Conservation (phyloP, 2,329 filamentous ascomycete species). For the Torrubiellomyces zombiae region DNA sequence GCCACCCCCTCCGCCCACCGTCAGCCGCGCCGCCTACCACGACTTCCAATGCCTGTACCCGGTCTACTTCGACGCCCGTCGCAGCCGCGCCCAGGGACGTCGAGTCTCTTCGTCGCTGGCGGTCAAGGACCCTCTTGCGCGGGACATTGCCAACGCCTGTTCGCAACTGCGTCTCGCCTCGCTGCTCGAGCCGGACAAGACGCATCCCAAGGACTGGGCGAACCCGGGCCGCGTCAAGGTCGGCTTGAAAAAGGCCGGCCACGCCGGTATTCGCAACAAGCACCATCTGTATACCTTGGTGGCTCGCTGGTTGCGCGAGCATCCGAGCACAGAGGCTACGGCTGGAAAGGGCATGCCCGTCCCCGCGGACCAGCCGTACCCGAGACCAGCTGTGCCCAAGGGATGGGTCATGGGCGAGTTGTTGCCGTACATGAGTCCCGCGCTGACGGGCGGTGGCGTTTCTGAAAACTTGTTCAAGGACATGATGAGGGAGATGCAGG, state of each 20-base stretch:
- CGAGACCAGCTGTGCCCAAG: slow-evolving; percentile 57
- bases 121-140: slow-evolving; percentile 70
- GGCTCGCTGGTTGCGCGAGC: slow-evolving; percentile 53
- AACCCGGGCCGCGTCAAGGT: slow-evolving; percentile 87
- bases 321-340: slow-evolving; percentile 58
- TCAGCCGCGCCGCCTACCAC: slow-evolving; percentile 44
- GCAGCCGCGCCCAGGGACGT: slow-evolving; percentile 62
- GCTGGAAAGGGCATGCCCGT: slow-evolving; percentile 61
- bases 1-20: slow-evolving; percentile 10
- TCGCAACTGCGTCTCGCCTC: slow-evolving; percentile 52
- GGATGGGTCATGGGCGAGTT: slow-evolving; percentile 84
- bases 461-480: slow-evolving; percentile 91
- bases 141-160: slow-evolving; percentile 79
- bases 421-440: slow-evolving; percentile 74
- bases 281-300: slow-evolving; percentile 78
- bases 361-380: slow-evolving; percentile 49
- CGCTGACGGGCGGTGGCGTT: slow-evolving; percentile 81
- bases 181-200: slow-evolving; percentile 79
- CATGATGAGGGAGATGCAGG: slow-evolving; percentile 86
- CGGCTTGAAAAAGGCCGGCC: slow-evolving; percentile 38
- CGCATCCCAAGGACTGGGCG: slow-evolving; percentile 92
- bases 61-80: slow-evolving; percentile 74
- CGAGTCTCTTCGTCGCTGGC: slow-evolving; percentile 59
- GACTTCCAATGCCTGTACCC: slow-evolving; percentile 85
- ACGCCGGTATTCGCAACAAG: slow-evolving; percentile 52